Base-by-base conservation (phyloP, 2,329 filamentous ascomycete species). In the Monosporascus cannonballus region DNA sequence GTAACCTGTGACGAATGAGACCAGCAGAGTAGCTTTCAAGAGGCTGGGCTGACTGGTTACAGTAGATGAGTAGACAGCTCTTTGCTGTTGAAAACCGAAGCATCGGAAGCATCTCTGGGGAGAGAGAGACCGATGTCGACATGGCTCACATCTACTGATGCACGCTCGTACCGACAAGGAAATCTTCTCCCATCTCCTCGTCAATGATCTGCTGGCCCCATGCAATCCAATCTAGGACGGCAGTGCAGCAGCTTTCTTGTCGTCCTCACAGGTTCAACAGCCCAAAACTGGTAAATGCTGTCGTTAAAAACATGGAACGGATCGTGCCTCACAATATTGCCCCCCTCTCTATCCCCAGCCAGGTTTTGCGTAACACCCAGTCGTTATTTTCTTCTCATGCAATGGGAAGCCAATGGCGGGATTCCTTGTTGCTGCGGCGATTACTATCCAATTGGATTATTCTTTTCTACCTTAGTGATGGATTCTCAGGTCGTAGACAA, bases 111-210 rank as follows among this genome's bases (percentile, higher is more conserved):
- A 34, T 34, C 30, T 11, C 11, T 11, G 9, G 30, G 30, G 30
- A 7, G 3, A 34, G 55, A 56, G 51, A 54, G 24, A 54, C 46
- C 34, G 30, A 34, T 34, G 30, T 41, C 11, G 38, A 20, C 38
- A 17, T 46, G 42, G 24, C 42, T 24, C 42, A 46, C 42, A 46
- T 17, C 42, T 25, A 24, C 42, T n/a, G 42, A 46, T 46, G 15
- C 22, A 24, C 39, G 22, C n/a, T 42, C 18, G 4, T 14, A 14
- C 42, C 24, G n/a, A 46, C 24, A 25, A 24, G 24, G 25, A 46
- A 24, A 18, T 46, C 42, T 22, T 27, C 20, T 46, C 42, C 22
- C 20, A 25, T 46, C 25, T n/a, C n/a, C n/a, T 46, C 38, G 7
- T 18, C 22, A 25, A 30, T 2, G 24, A 46, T 46, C 15, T 18